A percentile compares a stretch with the other conserved stretches of the same genome.
Evolutionary conservation across 164 flowering plant species (phyloP).

Genomic region (Cinnamomum micranthum): DNA sequence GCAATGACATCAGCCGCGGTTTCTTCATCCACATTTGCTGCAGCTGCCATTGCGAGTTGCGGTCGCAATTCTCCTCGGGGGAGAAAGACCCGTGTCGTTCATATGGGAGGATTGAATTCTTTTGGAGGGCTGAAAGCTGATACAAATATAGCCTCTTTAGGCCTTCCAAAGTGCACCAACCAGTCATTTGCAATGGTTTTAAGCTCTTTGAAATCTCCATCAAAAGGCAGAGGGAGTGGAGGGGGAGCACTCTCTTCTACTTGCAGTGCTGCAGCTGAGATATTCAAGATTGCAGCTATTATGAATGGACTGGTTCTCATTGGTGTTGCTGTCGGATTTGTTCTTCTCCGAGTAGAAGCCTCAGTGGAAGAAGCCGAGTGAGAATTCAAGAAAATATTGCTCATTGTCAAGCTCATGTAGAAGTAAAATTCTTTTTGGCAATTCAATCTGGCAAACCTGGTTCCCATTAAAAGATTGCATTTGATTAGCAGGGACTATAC

Average conservation of each 20-base stretch:
- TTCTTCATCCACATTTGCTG: conserved; percentile 14
- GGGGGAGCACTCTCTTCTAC: conserved; percentile 49
- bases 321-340: conserved; percentile 64
- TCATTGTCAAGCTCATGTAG: neutral
- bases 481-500: neutral
- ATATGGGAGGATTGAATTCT: conserved; percentile 55
- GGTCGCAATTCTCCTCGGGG: conserved; percentile 16
- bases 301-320: conserved; percentile 52
- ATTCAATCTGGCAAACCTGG: neutral
- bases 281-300: conserved; percentile 57
- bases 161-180: conserved; percentile 46
- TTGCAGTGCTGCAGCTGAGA: conserved; percentile 51
- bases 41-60: conserved; percentile 9
- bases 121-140: conserved; percentile 67
- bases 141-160: conserved; percentile 40
- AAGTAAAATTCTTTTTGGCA: neutral
- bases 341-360: conserved; percentile 64
- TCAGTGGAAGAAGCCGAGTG: conserved; percentile 44
- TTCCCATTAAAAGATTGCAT: neutral
- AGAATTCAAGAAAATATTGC: neutral
- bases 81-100: conserved; percentile 28
- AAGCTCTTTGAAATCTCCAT: conserved; percentile 37
- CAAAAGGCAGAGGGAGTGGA: conserved; percentile 25
- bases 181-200: conserved; percentile 52
- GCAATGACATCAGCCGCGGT: conserved; percentile 41